phyloP scores from a whole-genome alignment of 495 filamentous ascomycete species.

The Terfezia claveryi region DNA sequence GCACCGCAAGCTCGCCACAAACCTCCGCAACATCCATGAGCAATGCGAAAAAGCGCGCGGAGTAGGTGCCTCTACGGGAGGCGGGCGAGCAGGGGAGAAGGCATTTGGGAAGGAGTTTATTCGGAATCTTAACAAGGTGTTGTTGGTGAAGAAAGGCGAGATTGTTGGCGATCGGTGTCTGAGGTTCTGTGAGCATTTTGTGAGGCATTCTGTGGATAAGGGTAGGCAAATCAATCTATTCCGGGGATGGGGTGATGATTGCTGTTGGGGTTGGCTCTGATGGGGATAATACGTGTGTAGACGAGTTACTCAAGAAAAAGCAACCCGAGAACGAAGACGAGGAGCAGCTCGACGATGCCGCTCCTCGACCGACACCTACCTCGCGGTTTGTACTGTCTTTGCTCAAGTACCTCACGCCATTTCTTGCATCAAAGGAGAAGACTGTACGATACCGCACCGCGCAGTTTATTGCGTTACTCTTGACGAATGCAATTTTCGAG shows the following conservation, averaged over 20 bases:
- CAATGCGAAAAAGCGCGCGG: slow-evolving; percentile 43
- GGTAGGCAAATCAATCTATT: slow-evolving; percentile 28
- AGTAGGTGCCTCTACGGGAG: slow-evolving; percentile 18
- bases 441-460: slow-evolving; percentile 73
- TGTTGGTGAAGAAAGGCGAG: slow-evolving; percentile 83
- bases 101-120: slow-evolving; percentile 73
- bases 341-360: slow-evolving; percentile 30
- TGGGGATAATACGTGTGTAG: neutral
- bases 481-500: slow-evolving; percentile 63
- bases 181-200: slow-evolving; percentile 64
- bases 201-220: slow-evolving; percentile 66
- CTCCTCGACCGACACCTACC: slow-evolving; percentile 57
- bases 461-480: slow-evolving; percentile 62
- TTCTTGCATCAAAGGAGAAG: slow-evolving; percentile 71
- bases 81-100: slow-evolving; percentile 36
- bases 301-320: neutral
- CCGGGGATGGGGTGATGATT: neutral
- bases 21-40: slow-evolving; percentile 70
- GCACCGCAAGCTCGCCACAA: slow-evolving; percentile 73
- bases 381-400: slow-evolving; percentile 41
- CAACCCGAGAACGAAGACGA: slow-evolving; percentile 4
- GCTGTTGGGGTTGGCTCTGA: slow-evolving; percentile 8
- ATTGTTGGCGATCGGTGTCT: slow-evolving; percentile 66
- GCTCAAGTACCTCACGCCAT: slow-evolving; percentile 41
- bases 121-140: slow-evolving; percentile 56